Evolutionary conservation across 2,329 filamentous ascomycete genomes (phyloP), one percentile per base, ranked within the genome.

Genomic region (Colletotrichum musicola): DNA sequence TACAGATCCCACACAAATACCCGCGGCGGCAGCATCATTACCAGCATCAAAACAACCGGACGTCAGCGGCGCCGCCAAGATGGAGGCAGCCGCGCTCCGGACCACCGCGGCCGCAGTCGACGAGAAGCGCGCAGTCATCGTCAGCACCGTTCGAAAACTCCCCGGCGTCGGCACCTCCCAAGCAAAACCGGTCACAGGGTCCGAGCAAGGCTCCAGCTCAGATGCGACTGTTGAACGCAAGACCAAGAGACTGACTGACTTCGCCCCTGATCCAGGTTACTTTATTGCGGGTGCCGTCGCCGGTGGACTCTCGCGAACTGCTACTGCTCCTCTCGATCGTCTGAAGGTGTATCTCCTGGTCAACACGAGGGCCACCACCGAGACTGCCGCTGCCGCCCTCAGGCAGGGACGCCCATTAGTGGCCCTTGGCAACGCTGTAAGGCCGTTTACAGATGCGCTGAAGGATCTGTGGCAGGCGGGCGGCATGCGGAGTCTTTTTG

Each of bases 261-360:
- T 92, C 85, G 85, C 94, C 81, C 93, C 93, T 81, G 89, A 94
- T 89, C 87, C 92, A 97, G 96, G 96, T 88, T 99, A 98, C 84
- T 99, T 98, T 82, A 82, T 97, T 83, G 96, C 96, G 80, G 96
- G 96, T 85, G 96, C 94, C 81, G 86, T 97, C 78, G 94, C 95
- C 79, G 96, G 96, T 79, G 95, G 94, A 79, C 91, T 98, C 75
- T 98, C 95, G 78, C 92, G 96, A 78, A 98, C 96, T 77, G 92
- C 93, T 72, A 99, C 96, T 74, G 96, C 96, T 69, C 96, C 96
- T 69, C 90, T 99, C 81, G 96, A 99, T 83, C 94, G 96, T 75
- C 86, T 99, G 68, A 98, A 98, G 83, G 96, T 99, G 72, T 98
- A 97, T 80, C 89, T 99, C 61, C 96, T 99, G 75, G 95, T 97